phyloP scores from a whole-genome alignment of 306 rosid genomes.

The Prunus mira region DNA sequence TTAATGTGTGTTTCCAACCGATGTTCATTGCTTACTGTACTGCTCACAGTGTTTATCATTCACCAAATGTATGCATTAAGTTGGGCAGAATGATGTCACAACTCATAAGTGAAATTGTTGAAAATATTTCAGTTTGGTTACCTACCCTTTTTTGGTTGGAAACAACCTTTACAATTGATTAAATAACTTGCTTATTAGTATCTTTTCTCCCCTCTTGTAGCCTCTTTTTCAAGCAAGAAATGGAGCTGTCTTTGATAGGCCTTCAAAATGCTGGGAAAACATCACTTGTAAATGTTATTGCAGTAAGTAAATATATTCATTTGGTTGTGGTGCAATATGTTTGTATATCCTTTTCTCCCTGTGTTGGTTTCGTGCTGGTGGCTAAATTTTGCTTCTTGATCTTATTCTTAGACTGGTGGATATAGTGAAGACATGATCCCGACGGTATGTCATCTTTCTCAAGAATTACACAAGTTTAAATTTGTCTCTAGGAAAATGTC shows the following conservation, averaged over 20 bases:
- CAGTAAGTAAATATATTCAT: slow-evolving; percentile 38
- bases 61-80: not conserved
- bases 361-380: slow-evolving; percentile 17
- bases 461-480: not conserved
- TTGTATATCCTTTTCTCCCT: not conserved
- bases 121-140: not conserved
- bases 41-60: not conserved
- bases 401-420: slow-evolving; percentile 50
- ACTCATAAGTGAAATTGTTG: not conserved
- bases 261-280: slow-evolving; percentile 82
- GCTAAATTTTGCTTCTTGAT: slow-evolving; percentile 18
- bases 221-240: slow-evolving; percentile 72
- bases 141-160: too few relatives aligned
- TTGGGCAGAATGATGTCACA: not conserved
- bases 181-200: not conserved
- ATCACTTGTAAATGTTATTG: slow-evolving; percentile 68
- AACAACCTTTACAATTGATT: not conserved
- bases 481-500: not conserved
- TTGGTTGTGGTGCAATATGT: not conserved
- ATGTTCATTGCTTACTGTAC: not conserved
- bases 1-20: not conserved
- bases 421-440: slow-evolving; percentile 77
- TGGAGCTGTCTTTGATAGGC: slow-evolving; percentile 68
- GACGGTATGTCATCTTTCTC: slow-evolving; percentile 45
- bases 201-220: slow-evolving; percentile 15